Evolutionary conservation across 1,139 yeast species (phyloP).

Genomic region (Zygosaccharomyces pseudobailii): DNA sequence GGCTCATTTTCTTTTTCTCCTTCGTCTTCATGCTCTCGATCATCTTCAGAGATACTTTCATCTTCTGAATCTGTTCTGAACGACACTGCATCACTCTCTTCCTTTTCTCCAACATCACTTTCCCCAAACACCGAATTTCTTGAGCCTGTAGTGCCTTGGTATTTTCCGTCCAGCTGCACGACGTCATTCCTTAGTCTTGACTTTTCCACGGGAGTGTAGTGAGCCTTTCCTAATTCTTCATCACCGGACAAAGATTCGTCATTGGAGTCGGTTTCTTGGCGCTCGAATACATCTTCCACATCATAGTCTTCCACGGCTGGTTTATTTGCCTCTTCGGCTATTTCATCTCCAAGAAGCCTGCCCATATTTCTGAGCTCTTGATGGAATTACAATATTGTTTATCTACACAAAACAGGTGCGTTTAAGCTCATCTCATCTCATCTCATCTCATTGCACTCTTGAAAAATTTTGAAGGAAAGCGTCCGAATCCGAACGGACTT

Average conservation of each 20-base stretch:
- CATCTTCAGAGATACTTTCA: constrained; percentile 18
- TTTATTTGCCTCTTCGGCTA: constrained; percentile 51
- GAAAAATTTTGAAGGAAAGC: neutral
- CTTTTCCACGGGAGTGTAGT: constrained; percentile 65
- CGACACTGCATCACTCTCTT: constrained; percentile 25
- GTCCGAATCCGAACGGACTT: too few relatives aligned
- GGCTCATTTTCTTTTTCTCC: constrained; percentile 26
- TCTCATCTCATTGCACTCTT: constrained; percentile 14
- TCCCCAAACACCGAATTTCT: constrained; percentile 53
- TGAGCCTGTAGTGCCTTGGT: constrained; percentile 58
- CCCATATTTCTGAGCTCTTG: constrained; percentile 12
- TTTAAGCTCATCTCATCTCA: neutral
- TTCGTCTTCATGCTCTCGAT: constrained; percentile 18
- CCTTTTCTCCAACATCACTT: constrained; percentile 15
- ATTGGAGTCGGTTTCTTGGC: constrained; percentile 29
- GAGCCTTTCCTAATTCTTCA: constrained; percentile 46
- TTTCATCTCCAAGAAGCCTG: constrained; percentile 58
- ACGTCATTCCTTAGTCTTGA: constrained; percentile 59
- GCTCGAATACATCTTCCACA: constrained; percentile 60
- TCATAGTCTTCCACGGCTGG: constrained; percentile 66
- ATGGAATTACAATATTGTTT: neutral
- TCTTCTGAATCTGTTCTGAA: constrained; percentile 32
- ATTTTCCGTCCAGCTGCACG: constrained; percentile 51
- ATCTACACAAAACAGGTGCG: neutral
- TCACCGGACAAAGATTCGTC: constrained; percentile 32